Evolutionary conservation across 805 yeast species (phyloP), one percentile per base, ranked within the genome.

Genomic region (Torulaspora delbrueckii): DNA sequence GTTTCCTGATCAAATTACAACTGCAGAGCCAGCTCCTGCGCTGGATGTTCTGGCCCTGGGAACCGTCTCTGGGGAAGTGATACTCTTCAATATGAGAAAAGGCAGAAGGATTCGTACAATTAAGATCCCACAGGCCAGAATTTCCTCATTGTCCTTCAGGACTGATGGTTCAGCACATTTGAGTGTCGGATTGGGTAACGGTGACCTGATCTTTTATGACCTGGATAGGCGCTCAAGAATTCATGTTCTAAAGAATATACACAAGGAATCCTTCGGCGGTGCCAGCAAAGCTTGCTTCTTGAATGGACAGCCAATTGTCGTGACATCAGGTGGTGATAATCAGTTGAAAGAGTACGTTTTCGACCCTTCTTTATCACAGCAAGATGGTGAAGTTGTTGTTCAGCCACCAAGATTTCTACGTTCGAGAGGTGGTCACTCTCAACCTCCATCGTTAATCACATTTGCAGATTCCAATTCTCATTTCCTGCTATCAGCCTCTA

Each of bases 361-460:
- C 67, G 99, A 93, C 67, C 97, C 97, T 2, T 79, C 93, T 1
- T 69, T 90, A 42, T 80, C 90, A 0, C 78, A 81, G 54, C 58
- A 51, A 34, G 63, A 59, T 36, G 62, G 64, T 30, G 65, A 65
- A 33, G 71, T 82, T 1, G 79, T 87, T 26, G 82, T 86, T 4
- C 79, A 89, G 9, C 96, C 96, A 1, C 98, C 99, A 35, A 82
- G 99, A 60, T 80, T 82, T 49, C 72, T 95, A 57, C 79, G 99
- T 63, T 85, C 95, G 1, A 78, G 99, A 62, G 98, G 97, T 57
- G 99, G 99, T n/a, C 99, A 93, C 64, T 80, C 96, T 3, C 84
- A 86, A 25, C 96, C 99, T 3, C 95, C 98, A 2, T 74, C 84
- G 0, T 62, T 78, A 4, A 79, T 93, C 33, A 70, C 72, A 19